Evolutionary conservation across 23 red algal species (phyloP), one percentile per base, ranked within the genome.

Genomic region (Agarophyton chilense): DNA sequence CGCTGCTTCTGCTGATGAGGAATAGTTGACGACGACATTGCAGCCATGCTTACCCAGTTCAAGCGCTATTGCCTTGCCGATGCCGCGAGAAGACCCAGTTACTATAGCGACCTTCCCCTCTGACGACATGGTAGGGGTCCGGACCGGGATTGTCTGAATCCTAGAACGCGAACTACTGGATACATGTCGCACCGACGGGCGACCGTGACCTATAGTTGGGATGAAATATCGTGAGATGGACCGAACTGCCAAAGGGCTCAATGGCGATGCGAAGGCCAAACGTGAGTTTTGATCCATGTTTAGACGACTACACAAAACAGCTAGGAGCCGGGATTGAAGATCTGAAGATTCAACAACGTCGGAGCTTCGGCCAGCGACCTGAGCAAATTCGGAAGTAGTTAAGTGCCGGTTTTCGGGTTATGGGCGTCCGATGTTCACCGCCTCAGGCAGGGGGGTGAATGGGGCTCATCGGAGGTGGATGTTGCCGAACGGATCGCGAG

Each of bases 11-110:
- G 89, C 38, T 17, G 93, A 94, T 22, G 75, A 58, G 35, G 93
- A 49, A 64, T 99, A 99, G 78, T 99, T 99, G 35, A 99, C 90
- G 17, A 99, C 97, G 22, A 99, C 93, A 2, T 92, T 79, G 79
- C 97, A 99, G 36, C 93, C 93, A 29, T 66, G 66, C 25, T 53
- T 54, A 31, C 65, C 97, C 0, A 99, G 91, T 40, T 71, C 90
- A 25, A 93, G 36, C 7, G 97, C 97, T 18, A 95, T 84, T 29
- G 97, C 97, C 28, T 89, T 87, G 39, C 97, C 97, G 53, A 99
- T 99, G 35, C 97, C 97, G 43, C 94, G 94, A 24, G 87, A 93
- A 54, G 88, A 86, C 40, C 97, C 97, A 22, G 97, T 99, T 28
- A 99, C 93, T n/a, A 99, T 21, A 10, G 92, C 97, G 12, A 99